phyloP scores from a whole-genome alignment of 208 protist species.

The Kentomonas sorsogonicus region DNA sequence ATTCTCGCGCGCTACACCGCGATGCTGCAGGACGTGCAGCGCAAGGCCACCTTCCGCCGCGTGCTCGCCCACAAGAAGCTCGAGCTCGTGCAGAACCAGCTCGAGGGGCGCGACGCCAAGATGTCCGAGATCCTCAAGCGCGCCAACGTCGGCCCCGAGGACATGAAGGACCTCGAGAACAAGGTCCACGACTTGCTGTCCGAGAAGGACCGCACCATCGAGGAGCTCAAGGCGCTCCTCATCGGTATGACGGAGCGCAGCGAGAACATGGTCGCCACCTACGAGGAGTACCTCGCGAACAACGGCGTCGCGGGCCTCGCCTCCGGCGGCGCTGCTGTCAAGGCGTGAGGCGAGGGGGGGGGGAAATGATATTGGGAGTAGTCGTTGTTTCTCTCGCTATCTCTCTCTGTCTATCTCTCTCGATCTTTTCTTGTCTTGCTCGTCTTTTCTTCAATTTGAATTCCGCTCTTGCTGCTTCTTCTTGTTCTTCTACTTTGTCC shows the following conservation, averaged over 20 bases:
- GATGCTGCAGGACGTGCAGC: slow-evolving; percentile 95
- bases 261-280: slow-evolving; percentile 60
- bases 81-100: slow-evolving; percentile 81
- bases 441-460: neutral
- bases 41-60: slow-evolving; percentile 92
- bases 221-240: slow-evolving; percentile 90
- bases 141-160: slow-evolving; percentile 91
- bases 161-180: slow-evolving; percentile 87
- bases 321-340: neutral
- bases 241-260: slow-evolving; percentile 53
- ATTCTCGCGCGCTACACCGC: slow-evolving; percentile 93
- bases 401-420: neutral
- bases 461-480: slow-evolving; percentile 1
- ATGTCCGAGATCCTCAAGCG: slow-evolving; percentile 91
- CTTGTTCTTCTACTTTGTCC: neutral
- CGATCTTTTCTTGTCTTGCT: neutral
- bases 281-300: slow-evolving; percentile 80
- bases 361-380: no score
- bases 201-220: slow-evolving; percentile 95
- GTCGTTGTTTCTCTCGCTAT: no score
- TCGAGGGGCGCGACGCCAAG: slow-evolving; percentile 93
- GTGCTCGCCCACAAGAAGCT: slow-evolving; percentile 95
- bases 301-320: slow-evolving; percentile 59
- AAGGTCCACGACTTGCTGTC: slow-evolving; percentile 94
- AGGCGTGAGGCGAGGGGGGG: no score